A percentile compares a stretch with the other conserved stretches of the same genome.
These are phyloP conservation scores for Candida coleopterorum DNA, from an alignment of 805 yeast species.

Conservation along the genomic window DNA sequence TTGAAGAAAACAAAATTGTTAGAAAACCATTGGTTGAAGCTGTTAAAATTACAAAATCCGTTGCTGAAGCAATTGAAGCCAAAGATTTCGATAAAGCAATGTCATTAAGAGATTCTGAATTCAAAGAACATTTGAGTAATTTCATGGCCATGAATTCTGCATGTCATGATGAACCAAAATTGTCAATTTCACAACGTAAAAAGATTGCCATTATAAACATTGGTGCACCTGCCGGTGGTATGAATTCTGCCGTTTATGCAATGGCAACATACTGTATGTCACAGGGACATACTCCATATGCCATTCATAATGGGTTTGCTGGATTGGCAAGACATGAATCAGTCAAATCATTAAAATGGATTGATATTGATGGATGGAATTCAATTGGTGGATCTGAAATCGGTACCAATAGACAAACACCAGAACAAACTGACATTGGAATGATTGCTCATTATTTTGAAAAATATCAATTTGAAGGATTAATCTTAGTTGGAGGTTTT, in stretches of 20 bases:
- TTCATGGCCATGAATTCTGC: constrained; percentile 65
- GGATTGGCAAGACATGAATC: constrained; percentile 90
- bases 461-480: constrained; percentile 81
- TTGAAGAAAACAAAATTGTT: constrained; percentile 80
- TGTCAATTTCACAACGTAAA: constrained; percentile 58
- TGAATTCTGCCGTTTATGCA: constrained; percentile 90
- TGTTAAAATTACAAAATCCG: constrained; percentile 80
- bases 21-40: constrained; percentile 87
- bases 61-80: constrained; percentile 77
- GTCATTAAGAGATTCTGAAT: constrained; percentile 80
- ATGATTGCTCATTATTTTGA: constrained; percentile 91
- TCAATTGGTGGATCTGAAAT: constrained; percentile 92
- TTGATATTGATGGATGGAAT: constrained; percentile 85
- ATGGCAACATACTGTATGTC: constrained; percentile 85
- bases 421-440: constrained; percentile 75
- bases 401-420: constrained; percentile 90
- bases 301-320: constrained; percentile 88
- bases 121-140: constrained; percentile 72
- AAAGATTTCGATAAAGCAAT: constrained; percentile 86
- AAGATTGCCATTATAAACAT: constrained; percentile 84
- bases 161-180: constrained; percentile 55
- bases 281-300: constrained; percentile 84
- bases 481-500: constrained; percentile 91
- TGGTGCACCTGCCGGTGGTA: constrained; percentile 97
- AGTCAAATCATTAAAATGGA: constrained; percentile 70